phyloP scores from a whole-genome alignment of 129 eudicot species.

The Escallonia rubra region DNA sequence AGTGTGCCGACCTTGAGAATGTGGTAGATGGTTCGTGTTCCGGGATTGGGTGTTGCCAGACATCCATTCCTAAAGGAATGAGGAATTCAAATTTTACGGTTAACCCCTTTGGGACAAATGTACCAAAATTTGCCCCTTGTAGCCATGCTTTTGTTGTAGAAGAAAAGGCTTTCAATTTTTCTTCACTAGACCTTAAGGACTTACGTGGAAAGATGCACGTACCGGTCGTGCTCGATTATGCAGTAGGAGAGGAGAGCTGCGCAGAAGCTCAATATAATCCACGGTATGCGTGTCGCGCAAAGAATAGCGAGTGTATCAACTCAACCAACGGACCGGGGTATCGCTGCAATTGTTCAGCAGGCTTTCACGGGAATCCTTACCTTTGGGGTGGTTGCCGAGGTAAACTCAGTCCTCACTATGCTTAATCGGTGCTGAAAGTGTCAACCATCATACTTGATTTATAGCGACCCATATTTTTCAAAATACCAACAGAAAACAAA shows the following conservation, averaged over 20 bases:
- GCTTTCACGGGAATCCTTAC: constrained; percentile 46
- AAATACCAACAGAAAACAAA: no score
- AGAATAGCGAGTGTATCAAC: constrained; percentile 12
- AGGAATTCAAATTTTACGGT: neutral
- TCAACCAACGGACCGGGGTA: constrained; percentile 30
- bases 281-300: constrained; percentile 22
- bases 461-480: no score
- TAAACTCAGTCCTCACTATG: neutral
- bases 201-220: constrained; percentile 1
- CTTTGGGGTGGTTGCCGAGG: neutral
- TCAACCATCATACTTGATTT: no score
- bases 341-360: constrained; percentile 28
- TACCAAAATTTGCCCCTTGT: constrained; percentile 22
- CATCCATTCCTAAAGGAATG: constrained; percentile 25
- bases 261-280: neutral
- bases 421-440: neutral
- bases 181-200: neutral
- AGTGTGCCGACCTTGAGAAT: constrained; percentile 8
- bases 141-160: constrained; percentile 35
- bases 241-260: constrained; percentile 28
- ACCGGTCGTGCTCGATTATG: constrained; percentile 47
- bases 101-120: constrained; percentile 5
- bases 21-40: constrained; percentile 33
- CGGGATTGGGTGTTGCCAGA: constrained; percentile 56
- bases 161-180: constrained; percentile 7